Percentiles rank a stretch among this genome's conserved stretches.
Evolutionary conservation across 192 early-diverging fungal species (phyloP).

Genomic region (Backusella sp.): DNA sequence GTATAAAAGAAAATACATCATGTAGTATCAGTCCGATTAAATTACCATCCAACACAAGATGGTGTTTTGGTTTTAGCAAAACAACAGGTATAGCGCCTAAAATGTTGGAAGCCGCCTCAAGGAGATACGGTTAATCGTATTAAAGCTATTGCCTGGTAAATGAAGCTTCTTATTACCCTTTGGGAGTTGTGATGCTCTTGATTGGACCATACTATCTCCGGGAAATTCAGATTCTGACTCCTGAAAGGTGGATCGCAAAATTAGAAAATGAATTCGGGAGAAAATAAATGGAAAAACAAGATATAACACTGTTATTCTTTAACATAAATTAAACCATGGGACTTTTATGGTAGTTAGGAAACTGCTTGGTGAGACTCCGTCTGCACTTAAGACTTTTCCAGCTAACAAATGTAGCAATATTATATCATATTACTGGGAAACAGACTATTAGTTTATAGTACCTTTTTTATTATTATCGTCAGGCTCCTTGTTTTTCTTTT

Average conservation of each 20-base stretch:
- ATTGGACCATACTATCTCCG: conserved; percentile 39
- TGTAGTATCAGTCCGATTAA: background rate
- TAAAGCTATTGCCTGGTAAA: conserved; percentile 26
- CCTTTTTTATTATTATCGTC: background rate
- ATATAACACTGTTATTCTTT: conserved; percentile 33
- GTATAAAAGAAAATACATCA: background rate
- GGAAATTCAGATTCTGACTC: conserved; percentile 14
- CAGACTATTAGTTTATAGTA: background rate
- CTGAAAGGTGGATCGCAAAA: conserved; percentile 25
- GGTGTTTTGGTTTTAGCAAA: too few species aligned
- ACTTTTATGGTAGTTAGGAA: conserved; percentile 29
- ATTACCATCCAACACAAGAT: background rate
- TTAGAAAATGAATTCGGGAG: conserved; percentile 22
- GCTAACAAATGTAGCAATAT: conserved; percentile 28
- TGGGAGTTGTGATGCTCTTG: conserved; percentile 22
- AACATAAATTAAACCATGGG: conserved; percentile 41
- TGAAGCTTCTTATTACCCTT: conserved; percentile 11
- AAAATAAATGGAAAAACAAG: conserved; percentile 21
- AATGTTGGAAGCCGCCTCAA: conserved; percentile 45
- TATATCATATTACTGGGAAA: conserved; percentile 37
- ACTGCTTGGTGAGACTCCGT: conserved; percentile 34
- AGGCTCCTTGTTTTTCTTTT: background rate
- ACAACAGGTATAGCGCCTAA: conserved; percentile 14
- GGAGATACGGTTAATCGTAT: conserved; percentile 45
- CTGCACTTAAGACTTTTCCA: conserved; percentile 25